These are phyloP conservation scores for Amanita inopinata DNA, from an alignment of 768 basidiomycete genomes.

Conservation along the genomic window DNA sequence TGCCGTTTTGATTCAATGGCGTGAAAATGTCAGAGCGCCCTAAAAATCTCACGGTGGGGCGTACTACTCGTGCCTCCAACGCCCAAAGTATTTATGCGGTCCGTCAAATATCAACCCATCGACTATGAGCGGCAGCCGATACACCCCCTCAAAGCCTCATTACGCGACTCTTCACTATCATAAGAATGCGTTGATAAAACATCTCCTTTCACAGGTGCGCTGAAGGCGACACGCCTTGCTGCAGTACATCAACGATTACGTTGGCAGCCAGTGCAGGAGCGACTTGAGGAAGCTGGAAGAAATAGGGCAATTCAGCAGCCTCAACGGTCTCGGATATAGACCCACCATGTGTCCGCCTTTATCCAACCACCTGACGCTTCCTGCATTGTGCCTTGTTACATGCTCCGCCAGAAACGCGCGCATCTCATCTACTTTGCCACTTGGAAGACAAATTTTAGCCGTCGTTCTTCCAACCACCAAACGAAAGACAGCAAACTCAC, in stretches of 20 bases:
- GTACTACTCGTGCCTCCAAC: too few relatives aligned
- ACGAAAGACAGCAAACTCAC: conserved; percentile 5
- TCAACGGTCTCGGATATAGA: not conserved
- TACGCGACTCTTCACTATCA: not conserved
- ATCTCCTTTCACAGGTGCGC: not conserved
- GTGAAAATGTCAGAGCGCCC: too few relatives aligned
- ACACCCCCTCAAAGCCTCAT: too few relatives aligned
- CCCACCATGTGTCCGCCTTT: conserved; percentile 15
- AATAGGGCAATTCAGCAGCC: not conserved
- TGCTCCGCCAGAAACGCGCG: conserved; percentile 12
- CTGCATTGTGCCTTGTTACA: conserved; percentile 6
- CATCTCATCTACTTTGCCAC: conserved; percentile 13
- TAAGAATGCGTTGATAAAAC: not conserved
- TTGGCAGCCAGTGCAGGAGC: not conserved
- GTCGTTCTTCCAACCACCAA: not conserved
- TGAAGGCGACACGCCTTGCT: not conserved
- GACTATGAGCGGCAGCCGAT: too few relatives aligned
- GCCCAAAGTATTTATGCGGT: too few relatives aligned
- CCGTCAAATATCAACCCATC: too few relatives aligned
- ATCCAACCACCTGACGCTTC: conserved; percentile 14
- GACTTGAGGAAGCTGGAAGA: not conserved
- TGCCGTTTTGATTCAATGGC: too few relatives aligned
- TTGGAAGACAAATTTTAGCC: not conserved
- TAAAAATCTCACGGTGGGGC: too few relatives aligned
- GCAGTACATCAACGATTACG: not conserved